Conservation (phyloP, 2,329 filamentous ascomycete genomes). For the Sphaerulina musiva region DNA sequence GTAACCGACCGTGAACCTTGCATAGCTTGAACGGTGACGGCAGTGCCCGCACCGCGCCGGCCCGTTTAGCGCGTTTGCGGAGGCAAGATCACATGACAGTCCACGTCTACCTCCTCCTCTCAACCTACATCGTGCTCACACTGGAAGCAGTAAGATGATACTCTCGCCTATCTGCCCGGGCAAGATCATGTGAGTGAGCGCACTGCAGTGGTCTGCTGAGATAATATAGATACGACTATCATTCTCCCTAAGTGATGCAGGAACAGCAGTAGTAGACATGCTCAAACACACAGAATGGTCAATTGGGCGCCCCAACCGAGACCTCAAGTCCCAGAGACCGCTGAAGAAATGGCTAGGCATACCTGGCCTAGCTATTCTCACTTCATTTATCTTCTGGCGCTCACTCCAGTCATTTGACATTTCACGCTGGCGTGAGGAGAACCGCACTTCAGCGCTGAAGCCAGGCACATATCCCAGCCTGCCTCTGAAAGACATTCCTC, state of each 20-base stretch:
- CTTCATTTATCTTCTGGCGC: no score
- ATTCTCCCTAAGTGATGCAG: no score
- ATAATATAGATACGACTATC: no score
- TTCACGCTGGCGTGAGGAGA: neutral
- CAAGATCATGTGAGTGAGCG: neutral
- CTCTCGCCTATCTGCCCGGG: neutral
- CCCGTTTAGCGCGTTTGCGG: neutral
- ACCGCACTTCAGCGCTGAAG: no score
- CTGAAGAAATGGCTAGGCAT: neutral
- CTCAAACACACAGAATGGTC: neutral
- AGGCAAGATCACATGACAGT: neutral
- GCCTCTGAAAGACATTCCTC: slow-evolving; percentile 13
- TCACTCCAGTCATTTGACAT: neutral
- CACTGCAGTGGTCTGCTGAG: no score
- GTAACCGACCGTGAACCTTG: neutral
- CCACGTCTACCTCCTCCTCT: neutral
- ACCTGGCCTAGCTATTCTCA: no score
- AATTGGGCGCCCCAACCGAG: neutral
- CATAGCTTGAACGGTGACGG: neutral
- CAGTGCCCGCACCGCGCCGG: no score
- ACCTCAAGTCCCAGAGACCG: neutral
- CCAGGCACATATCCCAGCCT: neutral
- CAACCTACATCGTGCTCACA: neutral
- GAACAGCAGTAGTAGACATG: neutral
- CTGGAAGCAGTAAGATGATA: no score